Conservation (phyloP, 352 stramenopile genomes). For the Lagenidium giganteum region DNA sequence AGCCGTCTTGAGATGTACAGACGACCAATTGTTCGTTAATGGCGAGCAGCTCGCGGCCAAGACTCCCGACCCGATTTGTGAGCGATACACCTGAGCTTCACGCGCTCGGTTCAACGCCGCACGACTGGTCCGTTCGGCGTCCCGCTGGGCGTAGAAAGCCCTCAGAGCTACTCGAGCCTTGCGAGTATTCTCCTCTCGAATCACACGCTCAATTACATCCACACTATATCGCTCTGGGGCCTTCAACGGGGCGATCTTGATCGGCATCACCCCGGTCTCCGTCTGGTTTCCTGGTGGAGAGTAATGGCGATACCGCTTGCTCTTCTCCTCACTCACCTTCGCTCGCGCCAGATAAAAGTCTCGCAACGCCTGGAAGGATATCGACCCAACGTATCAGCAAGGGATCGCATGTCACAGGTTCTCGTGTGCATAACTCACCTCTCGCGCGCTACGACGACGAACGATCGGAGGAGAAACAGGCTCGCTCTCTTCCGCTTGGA, state of each 20-base stretch:
- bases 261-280: conserved; percentile 6
- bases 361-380: conserved; percentile 26
- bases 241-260: conserved; percentile 23
- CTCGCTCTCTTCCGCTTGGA: too few species aligned
- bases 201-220: conserved; percentile 13
- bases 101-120: conserved; percentile 13
- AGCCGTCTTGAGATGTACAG: too few species aligned
- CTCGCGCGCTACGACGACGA: conserved; percentile 5
- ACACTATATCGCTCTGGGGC: conserved; percentile 17
- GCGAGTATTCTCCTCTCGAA: conserved; percentile 10
- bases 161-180: conserved; percentile 10
- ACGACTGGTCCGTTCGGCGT: conserved; percentile 2
- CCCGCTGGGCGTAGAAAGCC: conserved; percentile 12
- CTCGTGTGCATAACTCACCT: conserved; percentile 3
- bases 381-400: neutral
- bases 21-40: too few species aligned
- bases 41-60: conserved; percentile 1
- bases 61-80: conserved; percentile 6
- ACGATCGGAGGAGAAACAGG: too few species aligned
- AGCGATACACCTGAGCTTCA: conserved; percentile 13
- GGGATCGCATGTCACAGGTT: too few species aligned
- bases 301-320: conserved; percentile 25
- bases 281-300: conserved; percentile 11
- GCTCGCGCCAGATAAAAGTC: conserved; percentile 51
- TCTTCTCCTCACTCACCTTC: conserved; percentile 40